Percentiles rank a stretch among this genome's conserved stretches.
These are phyloP conservation scores for Rhizopus delemar DNA, from an alignment of 371 early-diverging fungal genomes.

Conservation along the genomic window DNA sequence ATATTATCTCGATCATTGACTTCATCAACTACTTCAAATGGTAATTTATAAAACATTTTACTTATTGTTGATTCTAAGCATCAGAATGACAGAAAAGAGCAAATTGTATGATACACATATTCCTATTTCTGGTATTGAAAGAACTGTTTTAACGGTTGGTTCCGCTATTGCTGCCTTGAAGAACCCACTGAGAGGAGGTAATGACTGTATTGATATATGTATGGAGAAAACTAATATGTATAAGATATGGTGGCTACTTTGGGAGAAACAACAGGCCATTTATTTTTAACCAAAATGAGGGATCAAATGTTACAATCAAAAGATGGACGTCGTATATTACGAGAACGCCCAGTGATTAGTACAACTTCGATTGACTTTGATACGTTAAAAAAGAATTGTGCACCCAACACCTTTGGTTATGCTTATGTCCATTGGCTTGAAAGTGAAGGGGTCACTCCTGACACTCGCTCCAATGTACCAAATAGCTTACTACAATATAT, in stretches of 20 bases:
- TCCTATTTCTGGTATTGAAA: slow-evolving; percentile 58
- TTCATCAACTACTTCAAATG: not conserved
- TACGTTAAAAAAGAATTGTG: slow-evolving; percentile 58
- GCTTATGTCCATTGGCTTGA: slow-evolving; percentile 82
- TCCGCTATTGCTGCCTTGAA: slow-evolving; percentile 78
- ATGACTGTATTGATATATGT: slow-evolving; percentile 2
- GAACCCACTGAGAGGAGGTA: slow-evolving; percentile 82
- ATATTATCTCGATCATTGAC: no score
- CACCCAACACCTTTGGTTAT: slow-evolving; percentile 83
- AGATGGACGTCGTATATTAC: slow-evolving; percentile 81
- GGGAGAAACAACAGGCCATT: slow-evolving; percentile 85
- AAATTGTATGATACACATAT: slow-evolving; percentile 58
- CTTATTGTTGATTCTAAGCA: not conserved
- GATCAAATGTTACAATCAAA: slow-evolving; percentile 76
- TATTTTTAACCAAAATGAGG: slow-evolving; percentile 68
- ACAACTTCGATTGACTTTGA: slow-evolving; percentile 67
- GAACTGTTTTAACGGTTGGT: slow-evolving; percentile 65
- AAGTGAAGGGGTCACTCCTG: slow-evolving; percentile 77
- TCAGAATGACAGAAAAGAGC: slow-evolving; percentile 1
- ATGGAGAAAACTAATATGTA: not conserved
- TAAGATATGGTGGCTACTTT: slow-evolving; percentile 90
- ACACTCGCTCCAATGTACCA: slow-evolving; percentile 77
- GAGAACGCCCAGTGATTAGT: slow-evolving; percentile 77
- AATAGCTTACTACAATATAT: not conserved
- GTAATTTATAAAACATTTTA: not conserved